phyloP scores from a whole-genome alignment of 2,329 filamentous ascomycete genomes.

The Exophiala sp. region DNA sequence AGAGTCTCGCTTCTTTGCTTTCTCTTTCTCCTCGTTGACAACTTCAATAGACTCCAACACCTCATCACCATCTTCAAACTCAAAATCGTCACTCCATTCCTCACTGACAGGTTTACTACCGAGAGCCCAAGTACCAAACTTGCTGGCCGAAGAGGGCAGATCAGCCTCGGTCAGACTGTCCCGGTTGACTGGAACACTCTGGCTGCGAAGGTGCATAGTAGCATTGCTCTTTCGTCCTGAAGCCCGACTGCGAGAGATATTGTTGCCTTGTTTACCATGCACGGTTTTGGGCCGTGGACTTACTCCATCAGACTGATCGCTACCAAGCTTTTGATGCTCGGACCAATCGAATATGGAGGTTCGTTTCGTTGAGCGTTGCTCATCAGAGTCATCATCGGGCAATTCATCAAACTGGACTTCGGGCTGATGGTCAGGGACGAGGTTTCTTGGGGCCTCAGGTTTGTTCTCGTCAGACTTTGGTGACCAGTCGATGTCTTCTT shows the following conservation, averaged over 20 bases:
- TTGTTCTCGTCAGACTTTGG: constrained; percentile 14
- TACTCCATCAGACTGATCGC: constrained; percentile 49
- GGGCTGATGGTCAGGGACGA: background rate
- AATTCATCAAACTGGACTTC: constrained; percentile 17
- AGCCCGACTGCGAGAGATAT: constrained; percentile 55
- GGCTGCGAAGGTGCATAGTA: constrained; percentile 61
- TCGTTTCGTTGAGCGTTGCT: constrained; percentile 42
- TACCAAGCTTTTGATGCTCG: constrained; percentile 55
- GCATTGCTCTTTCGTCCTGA: constrained; percentile 57
- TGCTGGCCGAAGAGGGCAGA: constrained; percentile 50
- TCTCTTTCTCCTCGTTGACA: constrained; percentile 14
- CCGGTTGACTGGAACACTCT: constrained; percentile 61
- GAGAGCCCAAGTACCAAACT: constrained; percentile 65
- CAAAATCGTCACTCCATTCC: constrained; percentile 68
- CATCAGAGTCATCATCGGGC: constrained; percentile 21
- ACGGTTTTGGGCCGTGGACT: constrained; percentile 60
- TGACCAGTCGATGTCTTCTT: constrained; percentile 26
- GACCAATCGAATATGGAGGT: constrained; percentile 63
- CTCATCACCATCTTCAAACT: constrained; percentile 56
- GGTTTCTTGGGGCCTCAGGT: background rate
- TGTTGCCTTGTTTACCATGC: constrained; percentile 59
- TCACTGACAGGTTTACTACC: constrained; percentile 64
- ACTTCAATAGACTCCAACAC: constrained; percentile 18
- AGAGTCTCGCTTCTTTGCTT: constrained; percentile 22
- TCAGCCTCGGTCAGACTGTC: constrained; percentile 47